Evolutionary conservation across 257 asterid species (phyloP).

Genomic region (Apocynum venetum): DNA sequence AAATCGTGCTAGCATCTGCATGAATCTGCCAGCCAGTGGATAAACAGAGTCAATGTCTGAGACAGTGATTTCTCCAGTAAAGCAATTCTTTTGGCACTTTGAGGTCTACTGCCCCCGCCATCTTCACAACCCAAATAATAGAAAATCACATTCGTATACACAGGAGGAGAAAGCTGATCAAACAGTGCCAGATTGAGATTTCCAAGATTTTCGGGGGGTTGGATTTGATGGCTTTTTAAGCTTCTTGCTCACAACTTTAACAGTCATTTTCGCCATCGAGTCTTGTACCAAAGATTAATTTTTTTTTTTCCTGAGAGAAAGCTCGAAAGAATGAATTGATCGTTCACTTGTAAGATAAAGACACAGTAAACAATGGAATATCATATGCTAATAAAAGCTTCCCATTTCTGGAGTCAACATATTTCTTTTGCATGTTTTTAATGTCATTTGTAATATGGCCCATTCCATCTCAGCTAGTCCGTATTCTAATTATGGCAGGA

Average conservation of each 20-base stretch:
- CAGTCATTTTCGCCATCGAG: slow-evolving; percentile 3
- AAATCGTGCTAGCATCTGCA: slow-evolving; percentile 2
- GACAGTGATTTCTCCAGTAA: slow-evolving; percentile 20
- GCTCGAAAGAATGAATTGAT: no score
- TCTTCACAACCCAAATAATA: slow-evolving; percentile 4
- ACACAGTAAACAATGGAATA: no score
- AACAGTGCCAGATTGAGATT: slow-evolving; percentile 14
- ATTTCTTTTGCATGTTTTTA: no score
- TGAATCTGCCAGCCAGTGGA: slow-evolving; percentile 26
- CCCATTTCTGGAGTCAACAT: no score
- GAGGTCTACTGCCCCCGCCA: background rate
- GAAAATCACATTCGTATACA: slow-evolving; percentile 6
- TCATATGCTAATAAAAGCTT: no score
- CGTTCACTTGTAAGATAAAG: no score
- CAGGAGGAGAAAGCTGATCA: slow-evolving; percentile 20
- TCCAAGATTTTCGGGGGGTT: slow-evolving; percentile 18
- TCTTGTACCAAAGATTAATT: no score
- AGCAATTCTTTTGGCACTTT: slow-evolving; percentile 5
- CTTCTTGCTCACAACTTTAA: slow-evolving; percentile 18
- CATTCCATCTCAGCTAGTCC: no score
- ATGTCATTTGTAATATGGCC: no score
- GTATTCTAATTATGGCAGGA: no score
- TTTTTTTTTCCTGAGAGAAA: no score
- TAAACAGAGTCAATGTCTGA: slow-evolving; percentile 9
- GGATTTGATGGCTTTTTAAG: slow-evolving; percentile 24